Evolutionary conservation across 2,329 filamentous ascomycete genomes (phyloP).

Genomic region (Cladosporium sp.): DNA sequence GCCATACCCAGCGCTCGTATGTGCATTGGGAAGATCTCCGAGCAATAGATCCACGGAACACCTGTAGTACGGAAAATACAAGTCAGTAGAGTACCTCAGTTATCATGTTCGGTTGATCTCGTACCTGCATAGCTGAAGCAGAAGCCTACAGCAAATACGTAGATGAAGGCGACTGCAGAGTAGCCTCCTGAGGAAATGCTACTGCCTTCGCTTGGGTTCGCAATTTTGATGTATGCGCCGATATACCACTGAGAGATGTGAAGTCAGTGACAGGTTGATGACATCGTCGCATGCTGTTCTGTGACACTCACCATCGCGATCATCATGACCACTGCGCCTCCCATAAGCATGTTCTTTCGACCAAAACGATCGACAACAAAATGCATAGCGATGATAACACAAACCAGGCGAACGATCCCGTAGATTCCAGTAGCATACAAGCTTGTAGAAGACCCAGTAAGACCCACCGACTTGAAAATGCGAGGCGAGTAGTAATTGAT

Average conservation of each 20-base stretch:
- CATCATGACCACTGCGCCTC: conserved; percentile 22
- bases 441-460: conserved; percentile 25
- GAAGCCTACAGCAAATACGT: conserved; percentile 22
- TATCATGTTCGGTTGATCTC: neutral
- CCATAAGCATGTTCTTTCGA: conserved; percentile 24
- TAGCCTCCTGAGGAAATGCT: conserved; percentile 16
- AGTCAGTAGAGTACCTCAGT: neutral
- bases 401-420: conserved; percentile 28
- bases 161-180: conserved; percentile 23
- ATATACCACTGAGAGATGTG: conserved; percentile 19
- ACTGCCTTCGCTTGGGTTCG: neutral
- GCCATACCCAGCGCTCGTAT: conserved; percentile 21
- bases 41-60: conserved; percentile 20
- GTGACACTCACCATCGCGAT: conserved; percentile 13
- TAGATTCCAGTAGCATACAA: conserved; percentile 30
- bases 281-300: neutral
- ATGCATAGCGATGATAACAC: conserved; percentile 27
- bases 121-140: conserved; percentile 21
- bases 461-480: conserved; percentile 26
- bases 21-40: conserved; percentile 18
- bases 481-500: conserved; percentile 24
- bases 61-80: neutral
- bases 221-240: conserved; percentile 10
- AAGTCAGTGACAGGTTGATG: neutral
- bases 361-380: conserved; percentile 21